phyloP scores from a whole-genome alignment of 2,329 filamentous ascomycete species.

The Epichloe amarillans region DNA sequence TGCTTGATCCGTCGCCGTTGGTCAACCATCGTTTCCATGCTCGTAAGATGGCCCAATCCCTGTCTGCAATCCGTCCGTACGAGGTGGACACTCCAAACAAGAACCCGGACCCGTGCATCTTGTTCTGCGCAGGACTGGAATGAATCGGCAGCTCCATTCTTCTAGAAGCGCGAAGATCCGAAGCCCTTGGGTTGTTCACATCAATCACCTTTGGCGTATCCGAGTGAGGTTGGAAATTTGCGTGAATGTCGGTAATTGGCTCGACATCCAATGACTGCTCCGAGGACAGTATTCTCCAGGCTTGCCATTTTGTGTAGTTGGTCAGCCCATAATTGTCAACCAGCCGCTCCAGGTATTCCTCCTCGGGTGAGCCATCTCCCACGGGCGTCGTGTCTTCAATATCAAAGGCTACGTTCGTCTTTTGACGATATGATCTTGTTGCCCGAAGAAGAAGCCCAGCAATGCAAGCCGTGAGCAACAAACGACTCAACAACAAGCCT shows the following conservation, averaged over 20 bases:
- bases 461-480: conserved; percentile 15
- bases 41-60: conserved; percentile 25
- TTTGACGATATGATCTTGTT: conserved; percentile 7
- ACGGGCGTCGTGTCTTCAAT: conserved; percentile 7
- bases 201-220: conserved; percentile 14
- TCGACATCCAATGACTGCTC: conserved; percentile 15
- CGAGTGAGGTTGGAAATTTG: conserved; percentile 18
- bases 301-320: conserved; percentile 20
- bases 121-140: conserved; percentile 16
- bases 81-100: conserved; percentile 32
- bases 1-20: conserved; percentile 24
- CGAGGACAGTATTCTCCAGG: conserved; percentile 19
- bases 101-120: conserved; percentile 26
- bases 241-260: conserved; percentile 17
- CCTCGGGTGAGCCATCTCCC: conserved; percentile 15
- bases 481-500: conserved; percentile 11
- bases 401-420: conserved; percentile 2
- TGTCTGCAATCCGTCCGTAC: conserved; percentile 24
- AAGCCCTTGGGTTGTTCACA: conserved; percentile 12
- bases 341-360: conserved; percentile 19
- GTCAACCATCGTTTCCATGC: conserved; percentile 35
- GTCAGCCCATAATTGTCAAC: conserved; percentile 16
- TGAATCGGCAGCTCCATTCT: conserved; percentile 21
- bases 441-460: conserved; percentile 13
- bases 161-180: conserved; percentile 16